Base-by-base conservation (phyloP, 2,329 filamentous ascomycete genomes). In the Tolypocladium sp. region DNA sequence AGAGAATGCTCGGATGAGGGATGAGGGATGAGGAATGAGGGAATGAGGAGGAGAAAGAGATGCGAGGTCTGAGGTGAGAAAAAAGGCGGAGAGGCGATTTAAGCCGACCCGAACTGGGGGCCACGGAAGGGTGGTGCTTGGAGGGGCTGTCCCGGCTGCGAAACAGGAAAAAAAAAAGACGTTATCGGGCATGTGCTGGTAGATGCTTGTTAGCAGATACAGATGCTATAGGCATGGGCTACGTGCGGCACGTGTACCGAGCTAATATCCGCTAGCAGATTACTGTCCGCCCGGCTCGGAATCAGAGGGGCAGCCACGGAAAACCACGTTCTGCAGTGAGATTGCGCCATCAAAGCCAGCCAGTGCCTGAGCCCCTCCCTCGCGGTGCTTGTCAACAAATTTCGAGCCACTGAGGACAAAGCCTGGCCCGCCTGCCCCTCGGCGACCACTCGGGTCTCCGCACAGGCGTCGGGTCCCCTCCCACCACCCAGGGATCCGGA, bases 81-180 rank as follows among this genome's bases (percentile, higher is more conserved):
- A 62, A 57, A 38, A 59, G 57, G 57, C 58, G 59, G 57, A 61
- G 55, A 57, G 55, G 59, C 55, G 46, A 58, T 58, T 61, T 62
- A 60, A 58, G 52, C 58, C 58, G 60, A 58, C 38, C 42, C 55
- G 59, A 25, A 52, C 35, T 56, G 44, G 30, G 49, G 55, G 42
- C 27, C 38, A 41, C 53, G 46, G 46, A 49, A 49, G 30, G 46
- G 46, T 49, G 55, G 58, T 56, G 58, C 51, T 53, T 57, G 57
- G 59, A 59, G 57, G 57, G 59, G 59, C 51, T 37, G 56, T 46
- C 44, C 12, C 15, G 44, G 44, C 51, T 22, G 33, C 33, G 10
- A 17, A 22, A 7, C 25, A 46, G 41, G 51, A 57, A 55, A 53
- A 52, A 44, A 42, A 60, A 55, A 53, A 46, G 30, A 5, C 35